Percentiles rank a stretch among this genome's conserved stretches.
These are phyloP conservation scores for Astrothelium subdiscretum DNA, from an alignment of 495 filamentous ascomycete species.

Conservation along the genomic window DNA sequence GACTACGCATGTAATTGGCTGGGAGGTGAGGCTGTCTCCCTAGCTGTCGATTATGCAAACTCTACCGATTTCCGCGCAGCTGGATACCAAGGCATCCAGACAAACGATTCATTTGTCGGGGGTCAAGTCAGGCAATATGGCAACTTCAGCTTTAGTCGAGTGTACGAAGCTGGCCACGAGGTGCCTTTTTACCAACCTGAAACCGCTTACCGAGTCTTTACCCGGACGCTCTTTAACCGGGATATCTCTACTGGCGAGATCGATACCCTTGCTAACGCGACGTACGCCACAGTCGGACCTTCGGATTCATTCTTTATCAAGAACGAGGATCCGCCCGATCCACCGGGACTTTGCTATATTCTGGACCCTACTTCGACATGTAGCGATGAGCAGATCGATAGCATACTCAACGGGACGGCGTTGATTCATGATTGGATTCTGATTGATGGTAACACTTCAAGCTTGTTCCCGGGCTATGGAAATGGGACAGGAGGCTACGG, in stretches of 20 bases:
- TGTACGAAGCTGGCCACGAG: slow-evolving; percentile 3
- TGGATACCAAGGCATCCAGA: slow-evolving; percentile 37
- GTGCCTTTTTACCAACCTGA: slow-evolving; percentile 4
- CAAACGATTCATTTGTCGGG: slow-evolving; percentile 10
- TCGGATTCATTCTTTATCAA: not conserved
- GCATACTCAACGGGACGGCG: not conserved
- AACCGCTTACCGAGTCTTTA: slow-evolving; percentile 1
- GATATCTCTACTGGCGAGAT: slow-evolving; percentile 2
- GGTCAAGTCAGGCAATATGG: slow-evolving; percentile 4
- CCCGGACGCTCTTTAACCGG: slow-evolving; percentile 2
- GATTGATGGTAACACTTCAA: slow-evolving; percentile 1
- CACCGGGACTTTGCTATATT: not conserved
- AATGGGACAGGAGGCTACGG: not conserved
- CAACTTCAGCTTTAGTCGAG: not conserved
- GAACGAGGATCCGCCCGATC: not conserved
- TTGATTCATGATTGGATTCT: not conserved
- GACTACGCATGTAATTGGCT: slow-evolving; percentile 62
- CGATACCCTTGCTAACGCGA: not conserved
- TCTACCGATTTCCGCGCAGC: slow-evolving; percentile 33
- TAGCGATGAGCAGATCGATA: slow-evolving; percentile 1
- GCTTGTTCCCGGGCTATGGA: not conserved
- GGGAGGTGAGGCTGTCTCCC: slow-evolving; percentile 31
- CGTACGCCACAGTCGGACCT: not conserved
- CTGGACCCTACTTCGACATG: slow-evolving; percentile 2
- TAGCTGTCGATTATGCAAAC: slow-evolving; percentile 25